phyloP scores from a whole-genome alignment of 495 filamentous ascomycete species.

The Penicillium canariense region DNA sequence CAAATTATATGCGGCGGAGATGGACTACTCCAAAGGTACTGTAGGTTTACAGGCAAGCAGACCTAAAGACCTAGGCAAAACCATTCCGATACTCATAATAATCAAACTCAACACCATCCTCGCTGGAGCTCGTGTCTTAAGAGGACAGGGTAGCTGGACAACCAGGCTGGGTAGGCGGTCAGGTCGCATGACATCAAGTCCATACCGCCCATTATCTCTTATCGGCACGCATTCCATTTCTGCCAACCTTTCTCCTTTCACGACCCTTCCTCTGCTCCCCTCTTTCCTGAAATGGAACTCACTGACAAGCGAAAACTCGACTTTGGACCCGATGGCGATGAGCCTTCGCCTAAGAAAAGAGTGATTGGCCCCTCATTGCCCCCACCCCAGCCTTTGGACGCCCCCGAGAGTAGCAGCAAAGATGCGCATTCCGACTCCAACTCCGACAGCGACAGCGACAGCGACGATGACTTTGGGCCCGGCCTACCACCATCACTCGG shows the following conservation, averaged over 20 bases:
- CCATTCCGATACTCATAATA: background rate
- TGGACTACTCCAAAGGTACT: no score
- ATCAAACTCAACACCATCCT: no score
- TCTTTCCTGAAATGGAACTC: slow-evolving; percentile 9
- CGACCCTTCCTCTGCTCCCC: background rate
- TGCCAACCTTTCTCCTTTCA: background rate
- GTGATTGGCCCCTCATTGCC: slow-evolving; percentile 37
- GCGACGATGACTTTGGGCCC: slow-evolving; percentile 78
- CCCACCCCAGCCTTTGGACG: slow-evolving; percentile 16
- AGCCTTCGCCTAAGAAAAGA: slow-evolving; percentile 21
- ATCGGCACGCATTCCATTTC: background rate
- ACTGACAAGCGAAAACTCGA: slow-evolving; percentile 21
- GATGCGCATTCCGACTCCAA: background rate
- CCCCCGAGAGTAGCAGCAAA: slow-evolving; percentile 24
- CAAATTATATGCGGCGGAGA: no score
- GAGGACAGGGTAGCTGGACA: no score
- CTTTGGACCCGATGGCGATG: background rate
- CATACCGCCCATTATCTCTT: background rate
- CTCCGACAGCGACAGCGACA: slow-evolving; percentile 37
- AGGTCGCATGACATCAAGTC: background rate
- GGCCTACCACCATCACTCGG: slow-evolving; percentile 60
- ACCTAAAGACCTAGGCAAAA: background rate
- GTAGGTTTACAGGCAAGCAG: background rate
- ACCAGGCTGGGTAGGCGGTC: background rate
- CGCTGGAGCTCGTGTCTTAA: no score